Evolutionary conservation across 257 asterid genomes (phyloP), one percentile per base, ranked within the genome.

Genomic region (Solanum raphanifolium): DNA sequence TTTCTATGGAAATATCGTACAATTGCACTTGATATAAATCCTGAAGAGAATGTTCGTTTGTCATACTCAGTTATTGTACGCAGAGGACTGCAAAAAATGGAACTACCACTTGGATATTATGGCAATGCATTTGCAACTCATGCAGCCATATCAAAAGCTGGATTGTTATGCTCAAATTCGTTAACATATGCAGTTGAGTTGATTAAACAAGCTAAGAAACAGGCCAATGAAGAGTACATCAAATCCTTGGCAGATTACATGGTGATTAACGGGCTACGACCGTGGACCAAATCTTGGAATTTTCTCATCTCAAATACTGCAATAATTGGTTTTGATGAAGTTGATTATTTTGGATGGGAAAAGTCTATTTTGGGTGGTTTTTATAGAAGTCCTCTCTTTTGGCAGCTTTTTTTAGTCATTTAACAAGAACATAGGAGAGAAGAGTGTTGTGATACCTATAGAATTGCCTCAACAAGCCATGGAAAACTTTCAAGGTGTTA

Each of bases 301-400:
- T 58, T 58, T 21, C 10, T 58, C 1, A 4, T 58, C 2, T 20
- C 68, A 58, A 9, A 58, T 58, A 20, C 7, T 58, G 9, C 9
- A 25, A 9, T 4, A 1, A 2, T 10, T 48, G 86, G 86, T 3
- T 58, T 87, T 52, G 88, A 52, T 29, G 55, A 75, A 39, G 8
- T 55, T 27, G 76, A 87, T 76, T 87, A 87, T 76, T 87, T 73
- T 65, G 88, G 88, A 83, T 87, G 88, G 86, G 88, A 46, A 43
- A 52, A 87, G 2, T 65, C 86, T 5, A 65, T 76, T 34, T 87
- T 31, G 31, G 86, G 75, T 9, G 88, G 88, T 12, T 74, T 34
- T 4, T 5, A 46, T 34, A 25, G 4, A 23, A 4, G 18, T 46
- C 18, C 69, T 60, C 5, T 27, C 74, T 31, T 32, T 15, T 12